Percentiles rank a stretch among this genome's conserved stretches.
phyloP scores from a whole-genome alignment of 495 filamentous ascomycete species.

The Geopyxis carbonaria region DNA sequence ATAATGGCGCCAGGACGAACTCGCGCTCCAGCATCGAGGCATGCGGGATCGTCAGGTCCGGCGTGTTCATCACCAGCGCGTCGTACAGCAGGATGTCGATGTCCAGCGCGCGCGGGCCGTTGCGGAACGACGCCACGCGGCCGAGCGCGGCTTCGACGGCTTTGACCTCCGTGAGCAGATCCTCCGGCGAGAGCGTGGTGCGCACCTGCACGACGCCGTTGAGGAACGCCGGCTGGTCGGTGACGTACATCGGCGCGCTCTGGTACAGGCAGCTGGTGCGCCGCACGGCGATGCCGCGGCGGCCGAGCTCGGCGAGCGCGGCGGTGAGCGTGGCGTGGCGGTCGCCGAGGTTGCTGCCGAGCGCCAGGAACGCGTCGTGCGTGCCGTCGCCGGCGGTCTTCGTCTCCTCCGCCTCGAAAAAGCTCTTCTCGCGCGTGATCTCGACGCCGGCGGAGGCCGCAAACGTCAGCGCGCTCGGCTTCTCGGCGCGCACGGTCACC shows the following conservation, averaged over 20 bases:
- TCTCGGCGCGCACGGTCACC: conserved; percentile 39
- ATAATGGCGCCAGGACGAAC: conserved; percentile 79
- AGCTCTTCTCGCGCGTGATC: conserved; percentile 35
- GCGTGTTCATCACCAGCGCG: conserved; percentile 42
- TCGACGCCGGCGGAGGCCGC: conserved; percentile 39
- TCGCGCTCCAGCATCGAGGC: conserved; percentile 72
- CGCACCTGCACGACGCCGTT: conserved; percentile 90
- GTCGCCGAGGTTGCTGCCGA: conserved; percentile 89
- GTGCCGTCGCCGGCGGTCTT: conserved; percentile 11
- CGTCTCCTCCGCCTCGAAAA: conserved; percentile 28
- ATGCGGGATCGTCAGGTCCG: conserved; percentile 71
- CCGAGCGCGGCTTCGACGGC: conserved; percentile 63
- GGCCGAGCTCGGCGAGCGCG: conserved; percentile 60
- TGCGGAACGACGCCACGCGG: conserved; percentile 69
- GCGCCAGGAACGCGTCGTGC: conserved; percentile 59
- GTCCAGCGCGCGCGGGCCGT: conserved; percentile 85
- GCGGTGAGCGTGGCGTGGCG: conserved; percentile 64
- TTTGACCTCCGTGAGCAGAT: conserved; percentile 64
- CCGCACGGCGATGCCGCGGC: conserved; percentile 50
- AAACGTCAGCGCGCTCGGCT: conserved; percentile 41
- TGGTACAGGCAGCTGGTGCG: conserved; percentile 82
- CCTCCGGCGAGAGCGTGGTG: conserved; percentile 56
- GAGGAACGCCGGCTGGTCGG: conserved; percentile 71
- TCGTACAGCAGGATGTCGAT: conserved; percentile 86
- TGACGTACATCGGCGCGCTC: conserved; percentile 89